Conservation (phyloP, 768 basidiomycete genomes). For the Termitomyces sp. region DNA sequence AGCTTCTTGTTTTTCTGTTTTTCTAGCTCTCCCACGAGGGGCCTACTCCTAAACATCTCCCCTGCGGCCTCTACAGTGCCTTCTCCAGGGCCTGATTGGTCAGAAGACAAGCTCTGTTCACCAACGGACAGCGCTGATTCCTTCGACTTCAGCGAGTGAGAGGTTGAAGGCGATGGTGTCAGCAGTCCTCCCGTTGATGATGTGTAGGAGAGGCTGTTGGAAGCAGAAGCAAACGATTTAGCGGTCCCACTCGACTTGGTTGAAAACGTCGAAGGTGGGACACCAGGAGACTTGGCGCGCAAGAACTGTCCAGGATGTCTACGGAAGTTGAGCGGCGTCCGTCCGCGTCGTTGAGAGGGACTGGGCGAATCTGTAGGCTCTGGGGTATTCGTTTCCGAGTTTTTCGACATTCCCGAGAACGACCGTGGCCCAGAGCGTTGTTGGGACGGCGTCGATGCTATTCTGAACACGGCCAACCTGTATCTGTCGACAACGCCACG, state of each 20-base stretch:
- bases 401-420: conserved; percentile 54
- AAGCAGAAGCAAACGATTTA: conserved; percentile 35
- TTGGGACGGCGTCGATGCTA: conserved; percentile 61
- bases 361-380: conserved; percentile 40
- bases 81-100: conserved; percentile 57
- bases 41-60: conserved; percentile 14
- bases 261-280: conserved; percentile 34
- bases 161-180: conserved; percentile 58
- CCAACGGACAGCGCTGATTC: conserved; percentile 74
- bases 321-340: conserved; percentile 63
- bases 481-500: conserved; percentile 91
- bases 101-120: conserved; percentile 65
- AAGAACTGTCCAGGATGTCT: conserved; percentile 71
- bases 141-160: conserved; percentile 76
- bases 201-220: conserved; percentile 40
- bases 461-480: conserved; percentile 79
- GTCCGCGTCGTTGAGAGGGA: conserved; percentile 58
- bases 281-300: conserved; percentile 57
- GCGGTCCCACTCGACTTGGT: conserved; percentile 33
- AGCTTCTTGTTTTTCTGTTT: conserved; percentile 68
- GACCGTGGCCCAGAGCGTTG: conserved; percentile 36
- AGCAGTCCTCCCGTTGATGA: conserved; percentile 44
- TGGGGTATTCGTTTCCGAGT: conserved; percentile 36
- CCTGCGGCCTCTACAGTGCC: conserved; percentile 14
- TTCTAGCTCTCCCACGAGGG: conserved; percentile 39